A percentile compares a stretch with the other conserved stretches of the same genome.
Evolutionary conservation across 1,284 basidiomycete species (phyloP).

Genomic region (Takashimella koratensis): DNA sequence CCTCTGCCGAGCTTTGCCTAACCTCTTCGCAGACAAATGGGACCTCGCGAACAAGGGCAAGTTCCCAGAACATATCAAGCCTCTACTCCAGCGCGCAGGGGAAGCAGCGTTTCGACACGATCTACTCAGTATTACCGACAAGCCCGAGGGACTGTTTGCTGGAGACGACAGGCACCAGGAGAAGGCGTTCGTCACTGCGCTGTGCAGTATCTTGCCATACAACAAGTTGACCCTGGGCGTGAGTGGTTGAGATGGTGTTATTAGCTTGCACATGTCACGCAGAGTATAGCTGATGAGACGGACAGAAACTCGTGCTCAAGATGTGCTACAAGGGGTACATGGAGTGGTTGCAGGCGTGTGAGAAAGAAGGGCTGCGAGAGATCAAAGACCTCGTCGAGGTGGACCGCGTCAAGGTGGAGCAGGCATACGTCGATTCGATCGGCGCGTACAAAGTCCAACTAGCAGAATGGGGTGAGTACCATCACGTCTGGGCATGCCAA

Average conservation of each 20-base stretch:
- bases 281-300: conserved; percentile 1
- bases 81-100: conserved; percentile 66
- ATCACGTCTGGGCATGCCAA: background rate
- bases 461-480: conserved; percentile 22
- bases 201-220: conserved; percentile 41
- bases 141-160: conserved; percentile 10
- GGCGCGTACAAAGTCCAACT: conserved; percentile 3
- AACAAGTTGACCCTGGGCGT: conserved; percentile 47
- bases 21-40: conserved; percentile 25
- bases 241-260: conserved; percentile 10
- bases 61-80: conserved; percentile 79
- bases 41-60: conserved; percentile 63
- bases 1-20: no score
- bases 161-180: conserved; percentile 19
- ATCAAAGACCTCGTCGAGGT: conserved; percentile 21
- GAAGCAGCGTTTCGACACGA: conserved; percentile 71
- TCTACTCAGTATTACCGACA: conserved; percentile 25
- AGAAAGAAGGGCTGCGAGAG: conserved; percentile 23
- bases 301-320: conserved; percentile 42
- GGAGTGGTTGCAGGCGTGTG: conserved; percentile 30
- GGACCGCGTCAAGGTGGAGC: conserved; percentile 10
- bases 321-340: conserved; percentile 30
- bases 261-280: no score
- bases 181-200: conserved; percentile 27
- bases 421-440: conserved; percentile 6